Percentiles rank a stretch among this genome's conserved stretches.
Conservation (phyloP, 345 rosid species). For the Firmiana major region DNA sequence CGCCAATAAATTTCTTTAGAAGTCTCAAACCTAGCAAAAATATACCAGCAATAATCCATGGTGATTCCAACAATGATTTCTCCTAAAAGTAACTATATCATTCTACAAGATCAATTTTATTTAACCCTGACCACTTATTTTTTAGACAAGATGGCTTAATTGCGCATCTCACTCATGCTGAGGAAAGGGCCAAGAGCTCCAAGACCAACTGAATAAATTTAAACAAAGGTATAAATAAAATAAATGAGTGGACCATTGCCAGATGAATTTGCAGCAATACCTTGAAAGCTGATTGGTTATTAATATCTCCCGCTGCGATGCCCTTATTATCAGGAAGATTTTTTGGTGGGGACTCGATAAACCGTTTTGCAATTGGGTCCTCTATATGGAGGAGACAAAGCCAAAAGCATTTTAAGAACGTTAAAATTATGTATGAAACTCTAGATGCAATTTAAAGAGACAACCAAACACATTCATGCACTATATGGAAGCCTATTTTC, state of each 20-base stretch:
- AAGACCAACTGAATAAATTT: conserved; percentile 4
- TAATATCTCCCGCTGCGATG: conserved; percentile 28
- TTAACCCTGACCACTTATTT: not conserved
- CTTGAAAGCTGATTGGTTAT: conserved; percentile 36
- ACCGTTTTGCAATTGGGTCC: conserved; percentile 70
- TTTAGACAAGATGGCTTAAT: not conserved
- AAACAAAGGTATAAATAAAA: not conserved
- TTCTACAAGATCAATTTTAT: not conserved
- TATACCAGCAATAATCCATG: not conserved
- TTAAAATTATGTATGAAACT: not conserved
- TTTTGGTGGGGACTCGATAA: conserved; percentile 36
- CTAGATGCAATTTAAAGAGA: conserved; percentile 2
- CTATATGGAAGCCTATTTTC: not conserved
- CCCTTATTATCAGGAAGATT: conserved; percentile 37
- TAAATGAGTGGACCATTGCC: not conserved
- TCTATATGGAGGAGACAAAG: conserved; percentile 33
- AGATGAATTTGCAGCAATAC: conserved; percentile 25
- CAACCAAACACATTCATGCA: not conserved
- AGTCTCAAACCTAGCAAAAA: not conserved
- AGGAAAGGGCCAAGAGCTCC: not conserved
- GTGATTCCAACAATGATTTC: not conserved
- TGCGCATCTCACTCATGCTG: not conserved
- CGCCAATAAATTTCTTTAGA: not conserved
- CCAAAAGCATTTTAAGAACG: conserved; percentile 1
- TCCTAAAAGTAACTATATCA: not conserved